Conservation (phyloP, 192 early-diverging fungal species). For the Linnemannia hyalina region DNA sequence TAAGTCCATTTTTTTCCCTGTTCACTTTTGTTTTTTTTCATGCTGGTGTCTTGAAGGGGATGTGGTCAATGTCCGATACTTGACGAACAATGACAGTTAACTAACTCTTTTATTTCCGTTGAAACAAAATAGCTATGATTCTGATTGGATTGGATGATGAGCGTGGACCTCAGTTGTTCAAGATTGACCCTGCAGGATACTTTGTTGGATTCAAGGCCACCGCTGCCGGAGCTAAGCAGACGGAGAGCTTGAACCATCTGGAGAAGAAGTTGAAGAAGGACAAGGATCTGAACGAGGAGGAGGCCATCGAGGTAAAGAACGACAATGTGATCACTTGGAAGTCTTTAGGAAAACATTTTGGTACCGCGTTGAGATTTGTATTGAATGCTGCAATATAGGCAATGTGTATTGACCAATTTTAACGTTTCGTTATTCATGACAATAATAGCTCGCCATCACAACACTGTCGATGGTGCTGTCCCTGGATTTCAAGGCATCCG, state of each 20-base stretch:
- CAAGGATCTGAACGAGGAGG: slow-evolving; percentile 81
- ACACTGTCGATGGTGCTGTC: slow-evolving; percentile 93
- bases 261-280: slow-evolving; percentile 99
- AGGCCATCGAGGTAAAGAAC: slow-evolving; percentile 87
- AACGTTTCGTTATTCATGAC: neutral
- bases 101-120: neutral
- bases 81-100: neutral
- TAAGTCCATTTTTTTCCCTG: slow-evolving; percentile 55
- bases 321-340: no score
- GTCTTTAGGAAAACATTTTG: neutral
- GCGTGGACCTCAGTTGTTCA: slow-evolving; percentile 96
- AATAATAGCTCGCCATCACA: slow-evolving; percentile 87
- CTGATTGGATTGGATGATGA: slow-evolving; percentile 97
- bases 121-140: slow-evolving; percentile 84
- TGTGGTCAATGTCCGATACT: neutral
- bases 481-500: slow-evolving; percentile 95
- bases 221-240: slow-evolving; percentile 94
- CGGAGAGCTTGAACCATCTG: slow-evolving; percentile 95
- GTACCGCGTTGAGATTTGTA: no score
- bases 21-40: neutral
- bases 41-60: neutral
- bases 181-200: slow-evolving; percentile 98
- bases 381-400: no score
- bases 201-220: slow-evolving; percentile 98
- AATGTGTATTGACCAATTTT: neutral